These are phyloP conservation scores for Colletotrichum godetiae DNA, from an alignment of 2,329 filamentous ascomycete genomes.

Conservation along the genomic window DNA sequence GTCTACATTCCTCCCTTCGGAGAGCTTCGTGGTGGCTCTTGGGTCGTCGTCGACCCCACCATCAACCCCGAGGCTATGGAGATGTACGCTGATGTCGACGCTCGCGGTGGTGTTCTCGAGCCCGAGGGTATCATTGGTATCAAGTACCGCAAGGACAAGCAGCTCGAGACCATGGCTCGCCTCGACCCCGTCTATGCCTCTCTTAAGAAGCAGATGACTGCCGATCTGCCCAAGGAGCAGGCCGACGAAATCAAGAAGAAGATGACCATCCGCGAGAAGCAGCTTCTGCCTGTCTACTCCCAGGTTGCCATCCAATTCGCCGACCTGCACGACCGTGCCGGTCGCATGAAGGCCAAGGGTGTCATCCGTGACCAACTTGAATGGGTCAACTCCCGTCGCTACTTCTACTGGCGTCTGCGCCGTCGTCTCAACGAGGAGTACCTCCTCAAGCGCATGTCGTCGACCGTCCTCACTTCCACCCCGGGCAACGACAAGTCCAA, in stretches of 20 bases:
- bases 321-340: conserved; percentile 95
- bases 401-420: conserved; percentile 99
- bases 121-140: conserved; percentile 98
- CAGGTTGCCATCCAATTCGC: conserved; percentile 98
- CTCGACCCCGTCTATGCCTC: conserved; percentile 85
- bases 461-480: conserved; percentile 50
- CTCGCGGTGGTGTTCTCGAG: conserved; percentile 96
- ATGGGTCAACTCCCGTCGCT: conserved; percentile 91
- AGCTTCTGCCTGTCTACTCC: conserved; percentile 90
- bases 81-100: conserved; percentile 97
- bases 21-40: conserved; percentile 97
- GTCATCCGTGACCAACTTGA: conserved; percentile 85
- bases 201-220: conserved; percentile 81
- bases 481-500: conserved; percentile 51
- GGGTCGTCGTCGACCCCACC: conserved; percentile 98
- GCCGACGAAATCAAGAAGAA: conserved; percentile 83
- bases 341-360: conserved; percentile 98
- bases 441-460: conserved; percentile 88
- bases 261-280: conserved; percentile 87
- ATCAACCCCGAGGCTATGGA: conserved; percentile 98
- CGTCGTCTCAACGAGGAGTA: conserved; percentile 97
- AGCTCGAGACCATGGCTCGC: conserved; percentile 96
- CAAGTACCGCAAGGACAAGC: conserved; percentile 98
- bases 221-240: conserved; percentile 78
- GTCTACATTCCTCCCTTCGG: conserved; percentile 98